phyloP scores from a whole-genome alignment of 2,329 filamentous ascomycete genomes.

The Alternaria infectoria region DNA sequence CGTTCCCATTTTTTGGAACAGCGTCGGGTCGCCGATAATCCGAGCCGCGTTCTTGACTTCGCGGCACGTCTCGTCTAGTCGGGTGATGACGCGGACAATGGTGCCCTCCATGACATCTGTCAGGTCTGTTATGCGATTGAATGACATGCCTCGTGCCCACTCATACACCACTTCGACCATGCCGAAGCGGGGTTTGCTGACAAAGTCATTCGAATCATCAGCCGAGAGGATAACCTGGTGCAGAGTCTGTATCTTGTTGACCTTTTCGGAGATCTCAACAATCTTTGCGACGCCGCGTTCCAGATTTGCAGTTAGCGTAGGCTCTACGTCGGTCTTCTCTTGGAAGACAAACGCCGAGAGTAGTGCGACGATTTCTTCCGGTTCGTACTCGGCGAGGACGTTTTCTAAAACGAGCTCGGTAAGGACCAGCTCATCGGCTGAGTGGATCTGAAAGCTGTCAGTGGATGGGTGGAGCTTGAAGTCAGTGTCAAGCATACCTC shows the following conservation, averaged over 20 bases:
- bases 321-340: slow-evolving; percentile 86
- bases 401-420: slow-evolving; percentile 98
- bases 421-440: slow-evolving; percentile 92
- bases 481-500: slow-evolving; percentile 59
- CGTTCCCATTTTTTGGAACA: slow-evolving; percentile 96
- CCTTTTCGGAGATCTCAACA: slow-evolving; percentile 87
- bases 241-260: slow-evolving; percentile 86
- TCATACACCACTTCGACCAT: slow-evolving; percentile 98
- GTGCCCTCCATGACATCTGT: slow-evolving; percentile 97
- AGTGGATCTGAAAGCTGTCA: slow-evolving; percentile 70
- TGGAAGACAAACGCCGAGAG: slow-evolving; percentile 97
- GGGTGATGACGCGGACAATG: slow-evolving; percentile 92
- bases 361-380: slow-evolving; percentile 93
- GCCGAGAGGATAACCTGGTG: slow-evolving; percentile 91
- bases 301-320: slow-evolving; percentile 80
- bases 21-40: slow-evolving; percentile 89
- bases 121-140: slow-evolving; percentile 94
- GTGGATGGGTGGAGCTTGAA: neutral
- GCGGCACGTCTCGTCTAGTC: slow-evolving; percentile 92
- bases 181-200: slow-evolving; percentile 84
- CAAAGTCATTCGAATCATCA: slow-evolving; percentile 93
- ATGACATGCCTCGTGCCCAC: slow-evolving; percentile 97
- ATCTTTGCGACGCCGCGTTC: slow-evolving; percentile 85
- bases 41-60: slow-evolving; percentile 97
- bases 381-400: slow-evolving; percentile 91